Percentiles rank a stretch among this genome's conserved stretches.
Conservation (phyloP, 129 eudicot species). For the Pittosporum tobira region DNA sequence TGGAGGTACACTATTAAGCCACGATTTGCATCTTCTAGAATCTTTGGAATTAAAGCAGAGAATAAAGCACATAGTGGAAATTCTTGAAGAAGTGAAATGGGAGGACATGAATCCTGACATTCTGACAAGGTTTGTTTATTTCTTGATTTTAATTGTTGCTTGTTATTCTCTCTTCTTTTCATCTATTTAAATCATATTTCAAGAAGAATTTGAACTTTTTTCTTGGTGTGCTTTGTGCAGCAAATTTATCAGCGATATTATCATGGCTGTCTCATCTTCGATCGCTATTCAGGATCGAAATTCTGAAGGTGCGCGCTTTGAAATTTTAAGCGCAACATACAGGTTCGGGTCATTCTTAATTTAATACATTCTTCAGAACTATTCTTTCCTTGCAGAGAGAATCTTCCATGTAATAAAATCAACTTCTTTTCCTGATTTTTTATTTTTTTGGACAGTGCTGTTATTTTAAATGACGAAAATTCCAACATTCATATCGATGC, state of each 20-base stretch:
- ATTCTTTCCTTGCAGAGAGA: not conserved
- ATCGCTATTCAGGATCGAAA: slow-evolving; percentile 68
- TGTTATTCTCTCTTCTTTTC: not conserved
- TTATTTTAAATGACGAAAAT: slow-evolving; percentile 43
- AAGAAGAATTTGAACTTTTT: no score
- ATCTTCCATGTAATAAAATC: slow-evolving; percentile 2
- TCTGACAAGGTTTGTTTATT: slow-evolving; percentile 55
- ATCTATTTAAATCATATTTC: not conserved
- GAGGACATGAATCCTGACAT: slow-evolving; percentile 73
- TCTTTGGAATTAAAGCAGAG: slow-evolving; percentile 84
- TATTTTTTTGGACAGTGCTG: slow-evolving; percentile 49
- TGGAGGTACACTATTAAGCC: slow-evolving; percentile 59
- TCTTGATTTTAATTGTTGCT: slow-evolving; percentile 1
- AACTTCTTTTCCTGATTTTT: not conserved
- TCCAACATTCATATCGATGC: slow-evolving; percentile 86
- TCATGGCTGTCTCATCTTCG: slow-evolving; percentile 80
- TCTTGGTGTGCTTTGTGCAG: slow-evolving; percentile 29
- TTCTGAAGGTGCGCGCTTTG: slow-evolving; percentile 92
- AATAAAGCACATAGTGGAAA: slow-evolving; percentile 66
- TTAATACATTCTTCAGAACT: no score
- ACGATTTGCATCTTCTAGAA: slow-evolving; percentile 85
- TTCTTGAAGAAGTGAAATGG: slow-evolving; percentile 73
- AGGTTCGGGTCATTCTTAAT: slow-evolving; percentile 28
- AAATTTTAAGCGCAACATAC: slow-evolving; percentile 56
- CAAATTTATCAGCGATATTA: slow-evolving; percentile 76